Base-by-base conservation (phyloP, 257 asterid genomes). In the Schizonepeta tenuifolia region DNA sequence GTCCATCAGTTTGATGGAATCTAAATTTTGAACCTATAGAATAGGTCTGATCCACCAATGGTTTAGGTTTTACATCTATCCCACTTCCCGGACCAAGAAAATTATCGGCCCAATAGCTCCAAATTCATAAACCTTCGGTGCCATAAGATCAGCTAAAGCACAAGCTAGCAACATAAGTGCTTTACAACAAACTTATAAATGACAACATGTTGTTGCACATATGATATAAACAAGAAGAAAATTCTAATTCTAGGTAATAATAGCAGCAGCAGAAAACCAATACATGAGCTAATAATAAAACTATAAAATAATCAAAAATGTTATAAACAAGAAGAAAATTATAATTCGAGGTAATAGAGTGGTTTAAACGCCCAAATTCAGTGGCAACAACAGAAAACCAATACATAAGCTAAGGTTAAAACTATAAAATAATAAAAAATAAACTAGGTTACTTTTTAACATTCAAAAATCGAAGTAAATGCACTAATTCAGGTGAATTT, bases 21-120 rank as follows among this genome's bases (percentile, higher is more conserved):
- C 97, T 88, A 85, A 98, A 94, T 80, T 88, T 94, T 28, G 99
- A 91, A 65, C 99, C 99, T 49, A 81, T 15, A 21, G 89, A 74
- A 72, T 83, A 88, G 68, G 84, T 67, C 62, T 78, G 77, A 76
- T 86, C 92, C 77, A 58, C 92, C 56, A 82, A 74, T 4, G 86
- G 80, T 60, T 90, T 91, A 11, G 76, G 77, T 75, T 84, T 83
- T 73, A 75, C 84, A 73, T 80, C 82, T 41, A 38, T 26, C 36
- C 36, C 31, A 54, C 57, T 63, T 70, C 81, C 57, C 47, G 38
- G 36, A 46, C 69, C 14, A 50, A 14, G 43, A 53, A 49, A 15
- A 73, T 17, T 57, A 35, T 65, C 69, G 58, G 6, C 33, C 6
- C 60, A 38, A 22, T 5, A 5, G 1, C 49, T 9, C 21, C 33